A percentile compares a stretch with the other conserved stretches of the same genome.
phyloP scores from a whole-genome alignment of 2,329 filamentous ascomycete species.

The Diaporthe eres region DNA sequence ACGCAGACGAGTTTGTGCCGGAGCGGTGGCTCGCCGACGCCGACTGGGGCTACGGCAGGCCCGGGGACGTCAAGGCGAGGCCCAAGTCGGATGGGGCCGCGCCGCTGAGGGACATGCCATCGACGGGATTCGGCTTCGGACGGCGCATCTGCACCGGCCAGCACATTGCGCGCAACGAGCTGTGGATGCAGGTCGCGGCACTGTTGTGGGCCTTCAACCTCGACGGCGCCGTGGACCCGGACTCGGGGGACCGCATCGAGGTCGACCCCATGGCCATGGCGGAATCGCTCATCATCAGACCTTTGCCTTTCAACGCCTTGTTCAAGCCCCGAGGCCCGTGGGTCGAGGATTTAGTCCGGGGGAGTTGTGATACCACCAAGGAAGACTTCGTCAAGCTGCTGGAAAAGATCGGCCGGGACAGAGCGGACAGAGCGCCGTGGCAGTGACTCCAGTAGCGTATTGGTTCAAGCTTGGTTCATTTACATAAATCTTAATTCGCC shows the following conservation, averaged over 20 bases:
- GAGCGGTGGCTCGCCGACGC: conserved; percentile 38
- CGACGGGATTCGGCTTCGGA: conserved; percentile 36
- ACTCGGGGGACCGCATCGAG: conserved; percentile 8
- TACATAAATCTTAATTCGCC: background rate
- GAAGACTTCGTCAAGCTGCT: conserved; percentile 28
- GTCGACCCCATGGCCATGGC: conserved; percentile 35
- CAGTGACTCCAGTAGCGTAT: background rate
- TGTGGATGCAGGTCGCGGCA: conserved; percentile 36
- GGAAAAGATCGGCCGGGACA: conserved; percentile 28
- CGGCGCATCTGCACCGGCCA: conserved; percentile 37
- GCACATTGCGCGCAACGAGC: conserved; percentile 35
- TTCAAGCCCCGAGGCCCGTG: conserved; percentile 28
- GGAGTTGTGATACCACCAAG: background rate
- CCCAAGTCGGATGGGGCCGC: conserved; percentile 13
- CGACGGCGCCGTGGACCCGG: conserved; percentile 28
- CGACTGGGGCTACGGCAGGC: background rate
- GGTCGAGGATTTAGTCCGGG: conserved; percentile 25
- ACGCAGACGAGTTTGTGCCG: conserved; percentile 39
- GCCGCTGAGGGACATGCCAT: conserved; percentile 29
- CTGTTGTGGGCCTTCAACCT: conserved; percentile 40
- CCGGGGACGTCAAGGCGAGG: conserved; percentile 7
- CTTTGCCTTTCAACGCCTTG: conserved; percentile 29
- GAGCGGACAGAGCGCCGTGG: conserved; percentile 15
- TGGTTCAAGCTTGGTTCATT: background rate
- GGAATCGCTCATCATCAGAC: conserved; percentile 24